These are phyloP conservation scores for Acanthamoeba triangularis DNA, from an alignment of 208 protist genomes.

Conservation along the genomic window DNA sequence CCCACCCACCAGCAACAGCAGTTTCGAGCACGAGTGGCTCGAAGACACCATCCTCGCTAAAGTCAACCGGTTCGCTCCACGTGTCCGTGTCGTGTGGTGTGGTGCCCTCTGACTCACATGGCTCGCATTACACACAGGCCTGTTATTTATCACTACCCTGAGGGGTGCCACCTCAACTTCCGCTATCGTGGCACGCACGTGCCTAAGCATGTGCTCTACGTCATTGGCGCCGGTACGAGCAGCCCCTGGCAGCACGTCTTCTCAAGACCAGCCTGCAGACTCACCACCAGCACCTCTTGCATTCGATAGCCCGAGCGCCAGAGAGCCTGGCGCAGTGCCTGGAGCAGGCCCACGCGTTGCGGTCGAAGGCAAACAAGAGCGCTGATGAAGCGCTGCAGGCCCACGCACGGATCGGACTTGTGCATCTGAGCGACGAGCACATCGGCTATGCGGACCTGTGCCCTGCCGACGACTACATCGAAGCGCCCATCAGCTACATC, in stretches of 20 bases:
- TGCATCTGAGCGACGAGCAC: slow-evolving; percentile 68
- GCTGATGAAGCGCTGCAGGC: neutral
- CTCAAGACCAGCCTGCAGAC: too few relatives aligned
- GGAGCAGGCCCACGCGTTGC: neutral
- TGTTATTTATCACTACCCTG: neutral
- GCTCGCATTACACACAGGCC: neutral
- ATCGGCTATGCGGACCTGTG: slow-evolving; percentile 52
- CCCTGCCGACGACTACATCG: neutral
- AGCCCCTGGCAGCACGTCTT: too few relatives aligned
- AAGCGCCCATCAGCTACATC: neutral
- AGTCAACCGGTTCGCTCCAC: too few relatives aligned
- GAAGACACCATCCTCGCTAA: slow-evolving; percentile 15
- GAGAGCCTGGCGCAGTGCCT: neutral
- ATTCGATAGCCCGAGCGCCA: slow-evolving; percentile 17
- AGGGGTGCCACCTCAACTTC: neutral
- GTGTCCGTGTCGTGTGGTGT: neutral
- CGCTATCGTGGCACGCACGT: neutral
- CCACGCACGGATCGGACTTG: neutral
- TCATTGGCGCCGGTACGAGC: neutral
- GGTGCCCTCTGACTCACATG: neutral
- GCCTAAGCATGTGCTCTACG: slow-evolving; percentile 18
- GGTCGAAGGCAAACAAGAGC: neutral
- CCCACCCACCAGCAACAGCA: neutral
- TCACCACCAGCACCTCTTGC: too few relatives aligned
- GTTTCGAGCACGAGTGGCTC: slow-evolving; percentile 66